These are phyloP conservation scores for Gloeopeniophorella convolvens DNA, from an alignment of 768 basidiomycete genomes.

Conservation along the genomic window DNA sequence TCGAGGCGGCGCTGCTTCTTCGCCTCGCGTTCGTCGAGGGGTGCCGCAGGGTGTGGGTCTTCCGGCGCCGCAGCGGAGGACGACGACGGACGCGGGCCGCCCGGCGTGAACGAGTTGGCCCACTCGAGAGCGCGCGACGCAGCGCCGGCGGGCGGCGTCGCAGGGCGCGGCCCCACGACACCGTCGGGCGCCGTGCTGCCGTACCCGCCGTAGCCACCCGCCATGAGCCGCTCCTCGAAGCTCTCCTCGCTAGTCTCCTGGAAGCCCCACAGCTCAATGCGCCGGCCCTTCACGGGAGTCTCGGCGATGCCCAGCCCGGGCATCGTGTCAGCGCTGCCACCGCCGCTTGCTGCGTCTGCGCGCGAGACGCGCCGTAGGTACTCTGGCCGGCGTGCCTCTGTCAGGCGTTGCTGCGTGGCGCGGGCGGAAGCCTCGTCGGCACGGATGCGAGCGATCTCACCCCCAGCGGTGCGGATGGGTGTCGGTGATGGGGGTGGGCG, in stretches of 20 bases:
- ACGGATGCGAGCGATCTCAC: slow-evolving; percentile 56
- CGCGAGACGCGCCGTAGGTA: slow-evolving; percentile 49
- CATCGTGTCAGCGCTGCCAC: slow-evolving; percentile 8
- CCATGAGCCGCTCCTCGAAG: slow-evolving; percentile 80
- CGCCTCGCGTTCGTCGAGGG: slow-evolving; percentile 46
- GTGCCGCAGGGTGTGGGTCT: slow-evolving; percentile 19
- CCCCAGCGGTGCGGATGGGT: slow-evolving; percentile 31
- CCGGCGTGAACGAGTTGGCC: slow-evolving; percentile 38
- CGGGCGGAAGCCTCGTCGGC: slow-evolving; percentile 46
- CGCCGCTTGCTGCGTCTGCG: slow-evolving; percentile 32
- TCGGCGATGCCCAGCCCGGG: slow-evolving; percentile 53
- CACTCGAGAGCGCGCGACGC: slow-evolving; percentile 51
- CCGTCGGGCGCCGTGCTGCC: slow-evolving; percentile 29
- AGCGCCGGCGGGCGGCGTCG: slow-evolving; percentile 10
- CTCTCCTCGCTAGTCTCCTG: slow-evolving; percentile 50
- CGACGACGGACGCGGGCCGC: slow-evolving; percentile 34
- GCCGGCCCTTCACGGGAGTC: slow-evolving; percentile 65
- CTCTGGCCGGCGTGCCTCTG: slow-evolving; percentile 62
- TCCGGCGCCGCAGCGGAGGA: slow-evolving; percentile 24
- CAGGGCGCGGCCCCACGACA: slow-evolving; percentile 24
- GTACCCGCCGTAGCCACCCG: slow-evolving; percentile 73
- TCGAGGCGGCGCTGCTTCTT: slow-evolving; percentile 62
- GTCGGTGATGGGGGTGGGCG: slow-evolving; percentile 23
- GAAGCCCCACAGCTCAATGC: slow-evolving; percentile 54
- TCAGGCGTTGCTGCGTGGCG: slow-evolving; percentile 42